Conservation (phyloP, 306 rosid genomes). For the Inga oerstediana region DNA sequence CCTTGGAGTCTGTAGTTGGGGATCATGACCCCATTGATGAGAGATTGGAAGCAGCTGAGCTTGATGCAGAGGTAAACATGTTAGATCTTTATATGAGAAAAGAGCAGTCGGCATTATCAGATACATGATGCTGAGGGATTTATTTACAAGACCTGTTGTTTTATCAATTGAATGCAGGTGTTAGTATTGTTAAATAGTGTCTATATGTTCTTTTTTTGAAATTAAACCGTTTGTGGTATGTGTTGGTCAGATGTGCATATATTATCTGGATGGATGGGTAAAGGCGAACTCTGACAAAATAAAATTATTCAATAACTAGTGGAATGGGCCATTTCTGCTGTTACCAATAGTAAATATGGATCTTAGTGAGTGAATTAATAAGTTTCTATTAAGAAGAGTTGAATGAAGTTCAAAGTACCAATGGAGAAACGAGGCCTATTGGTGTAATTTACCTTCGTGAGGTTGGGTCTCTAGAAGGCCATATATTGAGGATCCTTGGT, state of each 20-base stretch:
- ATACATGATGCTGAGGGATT: not conserved
- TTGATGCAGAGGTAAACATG: constrained; percentile 66
- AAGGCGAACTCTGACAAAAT: not conserved
- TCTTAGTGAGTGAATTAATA: constrained; percentile 17
- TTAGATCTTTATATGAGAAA: constrained; percentile 19
- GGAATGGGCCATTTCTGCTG: constrained; percentile 13
- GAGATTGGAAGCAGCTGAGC: constrained; percentile 66
- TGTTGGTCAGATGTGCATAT: constrained; percentile 3
- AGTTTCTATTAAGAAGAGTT: constrained; percentile 5
- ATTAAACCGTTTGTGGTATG: not conserved
- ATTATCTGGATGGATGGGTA: constrained; percentile 7
- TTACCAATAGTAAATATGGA: constrained; percentile 14
- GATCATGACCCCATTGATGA: constrained; percentile 58
- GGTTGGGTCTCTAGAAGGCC: not conserved
- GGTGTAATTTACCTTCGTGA: not conserved
- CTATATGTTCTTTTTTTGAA: constrained; percentile 24
- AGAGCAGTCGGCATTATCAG: constrained; percentile 24
- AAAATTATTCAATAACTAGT: constrained; percentile 1
- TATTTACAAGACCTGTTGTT: not conserved
- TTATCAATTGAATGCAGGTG: constrained; percentile 16
- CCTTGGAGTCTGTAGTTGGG: constrained; percentile 85
- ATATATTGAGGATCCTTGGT: constrained; percentile 7
- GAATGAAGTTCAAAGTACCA: constrained; percentile 6
- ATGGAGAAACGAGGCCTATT: not conserved
- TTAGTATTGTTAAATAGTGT: constrained; percentile 3